These are phyloP conservation scores for Raddia guianensis DNA, from an alignment of 176 grass and related monocot genomes.

Conservation along the genomic window DNA sequence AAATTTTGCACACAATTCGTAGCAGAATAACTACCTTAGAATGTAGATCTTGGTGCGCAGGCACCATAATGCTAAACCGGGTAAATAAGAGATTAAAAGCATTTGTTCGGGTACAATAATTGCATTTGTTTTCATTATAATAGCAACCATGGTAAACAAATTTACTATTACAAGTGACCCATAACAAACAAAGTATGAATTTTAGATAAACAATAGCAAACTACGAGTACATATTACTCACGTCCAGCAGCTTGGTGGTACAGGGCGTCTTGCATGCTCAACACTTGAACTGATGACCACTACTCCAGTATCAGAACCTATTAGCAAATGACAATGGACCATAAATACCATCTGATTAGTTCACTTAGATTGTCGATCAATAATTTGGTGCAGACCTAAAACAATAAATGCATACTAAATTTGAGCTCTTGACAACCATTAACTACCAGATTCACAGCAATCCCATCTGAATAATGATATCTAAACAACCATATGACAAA, in stretches of 20 bases:
- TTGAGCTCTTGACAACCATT: background rate
- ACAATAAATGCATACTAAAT: background rate
- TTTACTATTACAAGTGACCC: slow-evolving; percentile 1
- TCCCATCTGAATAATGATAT: too few species aligned
- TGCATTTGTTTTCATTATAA: background rate
- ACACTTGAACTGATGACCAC: slow-evolving; percentile 34
- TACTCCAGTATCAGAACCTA: slow-evolving; percentile 26
- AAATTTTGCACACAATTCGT: too few species aligned
- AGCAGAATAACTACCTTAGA: too few species aligned
- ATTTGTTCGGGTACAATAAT: background rate
- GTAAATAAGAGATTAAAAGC: background rate
- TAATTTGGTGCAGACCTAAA: background rate
- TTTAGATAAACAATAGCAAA: slow-evolving; percentile 14
- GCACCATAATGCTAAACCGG: background rate
- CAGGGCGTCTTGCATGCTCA: slow-evolving; percentile 32
- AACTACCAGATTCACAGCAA: too few species aligned
- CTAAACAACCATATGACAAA: too few species aligned
- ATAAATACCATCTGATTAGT: slow-evolving; percentile 21
- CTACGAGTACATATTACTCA: slow-evolving; percentile 23
- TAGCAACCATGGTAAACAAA: background rate
- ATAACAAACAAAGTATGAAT: background rate
- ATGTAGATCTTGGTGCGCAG: too few species aligned
- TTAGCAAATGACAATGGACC: background rate
- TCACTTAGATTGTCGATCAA: background rate
- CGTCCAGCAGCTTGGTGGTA: slow-evolving; percentile 24